Conservation (phyloP, 768 basidiomycete species). For the Dacryopinax primogenitus region DNA sequence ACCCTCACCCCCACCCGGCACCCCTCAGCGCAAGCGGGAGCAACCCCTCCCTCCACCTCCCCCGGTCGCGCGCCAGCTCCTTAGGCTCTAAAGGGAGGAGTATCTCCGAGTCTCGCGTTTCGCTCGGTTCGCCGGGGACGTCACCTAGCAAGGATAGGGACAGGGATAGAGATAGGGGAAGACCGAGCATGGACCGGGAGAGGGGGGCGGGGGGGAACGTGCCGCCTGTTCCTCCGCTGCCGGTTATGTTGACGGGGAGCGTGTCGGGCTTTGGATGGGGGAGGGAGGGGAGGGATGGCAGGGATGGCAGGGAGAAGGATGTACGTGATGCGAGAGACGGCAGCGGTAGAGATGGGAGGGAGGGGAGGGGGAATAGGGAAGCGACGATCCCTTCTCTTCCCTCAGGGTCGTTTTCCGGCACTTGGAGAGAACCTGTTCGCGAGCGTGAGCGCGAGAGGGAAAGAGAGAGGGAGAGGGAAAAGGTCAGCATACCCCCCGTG, state of each 20-base stretch:
- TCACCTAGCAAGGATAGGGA: neutral
- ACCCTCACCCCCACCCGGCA: neutral
- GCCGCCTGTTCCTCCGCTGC: neutral
- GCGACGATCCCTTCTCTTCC: neutral
- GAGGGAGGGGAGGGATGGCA: neutral
- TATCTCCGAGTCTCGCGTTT: constrained; percentile 5
- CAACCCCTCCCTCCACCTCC: neutral
- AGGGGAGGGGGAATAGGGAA: neutral
- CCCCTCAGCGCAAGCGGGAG: neutral
- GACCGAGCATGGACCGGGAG: constrained; percentile 7
- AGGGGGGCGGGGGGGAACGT: too few species aligned
- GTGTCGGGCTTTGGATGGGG: neutral
- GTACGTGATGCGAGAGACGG: neutral
- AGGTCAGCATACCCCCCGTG: neutral
- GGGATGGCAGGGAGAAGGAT: too few species aligned
- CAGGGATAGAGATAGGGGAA: neutral
- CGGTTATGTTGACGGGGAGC: neutral
- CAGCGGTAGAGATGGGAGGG: neutral
- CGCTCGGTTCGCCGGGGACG: neutral
- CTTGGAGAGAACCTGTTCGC: too few species aligned
- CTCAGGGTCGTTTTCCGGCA: too few species aligned
- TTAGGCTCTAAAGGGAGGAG: neutral
- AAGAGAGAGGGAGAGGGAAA: neutral
- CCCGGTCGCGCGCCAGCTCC: too few species aligned
- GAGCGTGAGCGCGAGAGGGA: too few species aligned